Evolutionary conservation across 169 alveolate species (phyloP).

Genomic region (Ichthyophthirius multifiliis): DNA sequence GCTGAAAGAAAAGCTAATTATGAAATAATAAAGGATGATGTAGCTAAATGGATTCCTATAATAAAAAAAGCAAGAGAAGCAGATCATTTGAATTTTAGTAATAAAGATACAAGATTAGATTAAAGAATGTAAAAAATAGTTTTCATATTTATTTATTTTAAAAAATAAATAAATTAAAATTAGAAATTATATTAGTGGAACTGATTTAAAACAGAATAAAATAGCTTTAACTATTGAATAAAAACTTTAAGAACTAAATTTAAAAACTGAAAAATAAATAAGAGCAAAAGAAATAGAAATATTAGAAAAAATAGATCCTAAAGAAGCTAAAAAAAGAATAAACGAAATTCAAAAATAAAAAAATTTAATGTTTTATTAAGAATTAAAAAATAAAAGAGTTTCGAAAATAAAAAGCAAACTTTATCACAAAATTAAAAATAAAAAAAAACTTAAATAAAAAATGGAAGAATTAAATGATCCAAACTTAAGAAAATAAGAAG

Average conservation of each 20-base stretch:
- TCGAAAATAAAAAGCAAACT: slow-evolving; percentile 79
- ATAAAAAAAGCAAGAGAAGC: slow-evolving; percentile 62
- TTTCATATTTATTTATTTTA: background rate
- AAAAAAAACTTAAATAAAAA: slow-evolving; percentile 40
- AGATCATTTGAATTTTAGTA: slow-evolving; percentile 56
- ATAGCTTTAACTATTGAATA: slow-evolving; percentile 2
- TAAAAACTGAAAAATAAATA: background rate
- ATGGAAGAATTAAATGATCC: background rate
- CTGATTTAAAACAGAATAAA: background rate
- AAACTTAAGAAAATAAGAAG: slow-evolving; percentile 26
- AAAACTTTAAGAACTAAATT: background rate
- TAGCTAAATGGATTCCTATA: slow-evolving; percentile 60
- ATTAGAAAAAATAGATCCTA: slow-evolving; percentile 1
- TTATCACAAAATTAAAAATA: slow-evolving; percentile 78
- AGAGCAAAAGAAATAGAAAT: background rate
- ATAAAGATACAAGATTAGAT: slow-evolving; percentile 10
- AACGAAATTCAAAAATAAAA: background rate
- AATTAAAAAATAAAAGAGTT: slow-evolving; percentile 71
- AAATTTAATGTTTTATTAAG: slow-evolving; percentile 54
- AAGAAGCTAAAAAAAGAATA: slow-evolving; percentile 9
- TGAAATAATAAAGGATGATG: slow-evolving; percentile 34
- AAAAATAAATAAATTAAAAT: background rate
- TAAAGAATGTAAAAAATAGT: slow-evolving; percentile 32
- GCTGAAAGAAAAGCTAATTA: slow-evolving; percentile 58
- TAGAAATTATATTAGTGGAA: slow-evolving; percentile 2